These are phyloP conservation scores for Fusarium drepaniforme DNA, from an alignment of 2,329 filamentous ascomycete species.

Conservation along the genomic window DNA sequence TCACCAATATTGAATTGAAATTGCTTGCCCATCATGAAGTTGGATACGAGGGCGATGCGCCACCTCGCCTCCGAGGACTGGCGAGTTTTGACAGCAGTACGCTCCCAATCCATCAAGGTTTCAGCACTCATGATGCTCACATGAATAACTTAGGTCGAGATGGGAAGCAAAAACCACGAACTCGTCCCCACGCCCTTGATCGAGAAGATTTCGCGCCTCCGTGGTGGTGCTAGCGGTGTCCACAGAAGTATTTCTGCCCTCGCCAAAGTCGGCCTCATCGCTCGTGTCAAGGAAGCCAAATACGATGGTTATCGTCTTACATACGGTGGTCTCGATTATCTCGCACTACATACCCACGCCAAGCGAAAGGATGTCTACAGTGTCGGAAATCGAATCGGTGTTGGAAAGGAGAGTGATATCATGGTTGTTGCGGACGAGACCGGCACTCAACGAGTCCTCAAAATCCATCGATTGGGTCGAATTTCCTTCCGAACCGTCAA, in stretches of 20 bases:
- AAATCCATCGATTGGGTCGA: constrained; percentile 94
- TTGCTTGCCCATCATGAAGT: constrained; percentile 77
- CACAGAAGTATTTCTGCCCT: constrained; percentile 90
- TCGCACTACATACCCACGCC: constrained; percentile 92
- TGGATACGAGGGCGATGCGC: constrained; percentile 93
- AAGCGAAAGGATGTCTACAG: constrained; percentile 86
- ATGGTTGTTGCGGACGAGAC: constrained; percentile 88
- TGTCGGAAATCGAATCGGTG: constrained; percentile 93
- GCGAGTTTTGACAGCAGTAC: constrained; percentile 91
- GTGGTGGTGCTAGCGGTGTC: constrained; percentile 82
- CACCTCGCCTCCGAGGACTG: constrained; percentile 95
- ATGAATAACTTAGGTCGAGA: constrained; percentile 77
- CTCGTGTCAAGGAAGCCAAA: constrained; percentile 92
- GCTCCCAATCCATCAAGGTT: constrained; percentile 50
- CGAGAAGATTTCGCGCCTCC: constrained; percentile 83
- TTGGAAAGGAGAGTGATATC: constrained; percentile 98
- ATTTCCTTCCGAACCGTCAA: constrained; percentile 98
- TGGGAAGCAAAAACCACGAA: constrained; percentile 96
- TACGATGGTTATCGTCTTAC: constrained; percentile 98
- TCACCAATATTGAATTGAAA: not conserved
- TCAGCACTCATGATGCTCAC: constrained; percentile 40
- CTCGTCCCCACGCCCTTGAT: constrained; percentile 93
- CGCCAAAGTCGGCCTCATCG: constrained; percentile 92
- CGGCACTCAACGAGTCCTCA: constrained; percentile 85
- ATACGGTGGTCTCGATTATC: constrained; percentile 96